phyloP scores from a whole-genome alignment of 176 grass and related monocot genomes.

The Miscanthus lutarioriparius region DNA sequence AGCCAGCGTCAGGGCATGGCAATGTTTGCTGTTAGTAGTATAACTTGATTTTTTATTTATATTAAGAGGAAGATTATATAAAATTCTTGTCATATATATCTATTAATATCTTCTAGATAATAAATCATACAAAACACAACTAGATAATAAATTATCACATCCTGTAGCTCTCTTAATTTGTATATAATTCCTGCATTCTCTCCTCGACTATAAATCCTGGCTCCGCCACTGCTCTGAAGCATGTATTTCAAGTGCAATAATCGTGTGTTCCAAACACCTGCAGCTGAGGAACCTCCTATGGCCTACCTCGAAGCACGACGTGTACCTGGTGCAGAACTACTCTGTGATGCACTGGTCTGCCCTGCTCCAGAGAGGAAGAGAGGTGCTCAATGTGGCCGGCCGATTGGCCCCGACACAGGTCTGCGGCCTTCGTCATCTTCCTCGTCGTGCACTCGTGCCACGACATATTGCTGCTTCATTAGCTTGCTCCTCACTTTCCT shows the following conservation, averaged over 20 bases:
- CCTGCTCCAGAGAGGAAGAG: constrained; percentile 46
- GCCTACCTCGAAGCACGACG: constrained; percentile 86
- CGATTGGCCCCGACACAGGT: constrained; percentile 48
- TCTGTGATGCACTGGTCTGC: constrained; percentile 87
- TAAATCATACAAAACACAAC: too few relatives aligned
- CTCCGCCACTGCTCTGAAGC: too few relatives aligned
- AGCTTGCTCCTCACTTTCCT: not conserved
- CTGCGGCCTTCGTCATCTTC: not conserved
- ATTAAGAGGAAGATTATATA: too few relatives aligned
- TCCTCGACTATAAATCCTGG: too few relatives aligned
- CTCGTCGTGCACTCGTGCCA: not conserved
- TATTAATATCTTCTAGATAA: too few relatives aligned
- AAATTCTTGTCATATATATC: too few relatives aligned
- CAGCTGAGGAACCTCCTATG: constrained; percentile 89
- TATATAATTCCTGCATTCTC: too few relatives aligned
- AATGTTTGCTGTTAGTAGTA: too few relatives aligned
- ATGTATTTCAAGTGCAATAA: not conserved
- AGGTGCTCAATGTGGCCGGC: constrained; percentile 64
- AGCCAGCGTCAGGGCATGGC: too few relatives aligned
- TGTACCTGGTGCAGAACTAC: constrained; percentile 75
- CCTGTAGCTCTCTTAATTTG: too few relatives aligned
- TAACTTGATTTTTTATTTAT: too few relatives aligned
- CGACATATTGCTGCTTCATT: not conserved
- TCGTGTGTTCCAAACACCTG: not conserved
- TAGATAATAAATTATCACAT: too few relatives aligned